phyloP scores from a whole-genome alignment of 306 rosid species.

The Amphicarpaea edgeworthii region DNA sequence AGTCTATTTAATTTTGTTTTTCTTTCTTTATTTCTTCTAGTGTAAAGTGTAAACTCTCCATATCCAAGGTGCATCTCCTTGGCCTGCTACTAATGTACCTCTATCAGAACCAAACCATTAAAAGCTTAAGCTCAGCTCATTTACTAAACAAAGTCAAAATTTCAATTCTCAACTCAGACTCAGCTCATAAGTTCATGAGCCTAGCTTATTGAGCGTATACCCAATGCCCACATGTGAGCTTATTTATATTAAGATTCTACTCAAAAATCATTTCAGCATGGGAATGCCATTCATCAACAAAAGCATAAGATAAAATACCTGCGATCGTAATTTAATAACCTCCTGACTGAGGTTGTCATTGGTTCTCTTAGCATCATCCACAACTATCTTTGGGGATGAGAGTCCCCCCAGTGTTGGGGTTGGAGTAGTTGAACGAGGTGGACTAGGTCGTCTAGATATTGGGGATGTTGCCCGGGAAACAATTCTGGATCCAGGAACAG shows the following conservation, averaged over 20 bases:
- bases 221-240: not conserved
- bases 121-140: no score
- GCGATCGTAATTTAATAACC: conserved; percentile 87
- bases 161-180: no score
- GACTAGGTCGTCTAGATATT: conserved; percentile 96
- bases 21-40: no score
- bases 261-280: conserved; percentile 16
- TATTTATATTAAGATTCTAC: not conserved
- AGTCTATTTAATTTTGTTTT: no score
- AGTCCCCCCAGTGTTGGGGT: conserved; percentile 99
- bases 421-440: conserved; percentile 99
- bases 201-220: no score
- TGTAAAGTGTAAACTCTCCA: no score
- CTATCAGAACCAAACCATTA: no score
- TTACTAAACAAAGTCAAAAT: no score
- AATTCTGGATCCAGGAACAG: conserved; percentile 99
- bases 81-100: no score
- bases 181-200: no score
- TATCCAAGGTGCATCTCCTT: no score
- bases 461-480: conserved; percentile 99
- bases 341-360: conserved; percentile 94
- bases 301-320: conserved; percentile 60
- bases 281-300: conserved; percentile 3
- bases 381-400: conserved; percentile 83
- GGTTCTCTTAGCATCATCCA: conserved; percentile 86